phyloP scores from a whole-genome alignment of 768 basidiomycete species.

The Trametes punicea region DNA sequence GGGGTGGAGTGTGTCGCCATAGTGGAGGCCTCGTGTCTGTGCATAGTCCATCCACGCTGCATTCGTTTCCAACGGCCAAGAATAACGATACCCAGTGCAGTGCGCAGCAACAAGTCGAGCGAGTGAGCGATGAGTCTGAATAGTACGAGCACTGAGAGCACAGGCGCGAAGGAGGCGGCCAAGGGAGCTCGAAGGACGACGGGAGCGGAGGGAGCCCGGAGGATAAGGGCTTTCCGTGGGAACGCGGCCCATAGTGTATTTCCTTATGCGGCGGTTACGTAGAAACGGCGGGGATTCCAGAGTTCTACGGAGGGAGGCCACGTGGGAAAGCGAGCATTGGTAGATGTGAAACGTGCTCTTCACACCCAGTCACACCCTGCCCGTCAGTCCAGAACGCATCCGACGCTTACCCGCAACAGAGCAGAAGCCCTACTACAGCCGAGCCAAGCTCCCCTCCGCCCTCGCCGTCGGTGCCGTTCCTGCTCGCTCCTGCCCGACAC shows the following conservation, averaged over 20 bases:
- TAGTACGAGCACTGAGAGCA: not conserved
- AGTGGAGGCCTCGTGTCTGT: constrained; percentile 13
- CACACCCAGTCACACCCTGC: constrained; percentile 13
- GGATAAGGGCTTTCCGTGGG: constrained; percentile 13
- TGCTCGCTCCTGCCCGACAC: not conserved
- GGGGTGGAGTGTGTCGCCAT: constrained; percentile 1
- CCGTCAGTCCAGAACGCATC: constrained; percentile 18
- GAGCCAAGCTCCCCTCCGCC: not conserved
- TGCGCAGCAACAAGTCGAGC: not conserved
- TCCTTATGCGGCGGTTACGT: constrained; percentile 12
- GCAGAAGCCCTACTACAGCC: constrained; percentile 13
- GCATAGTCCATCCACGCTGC: not conserved
- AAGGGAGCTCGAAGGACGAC: not conserved
- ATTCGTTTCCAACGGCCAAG: not conserved
- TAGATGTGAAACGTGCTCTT: constrained; percentile 21
- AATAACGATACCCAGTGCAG: not conserved
- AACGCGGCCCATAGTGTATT: not conserved
- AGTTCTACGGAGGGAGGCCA: not conserved
- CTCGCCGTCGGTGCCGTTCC: not conserved
- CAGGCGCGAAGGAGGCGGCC: not conserved
- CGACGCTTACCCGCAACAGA: constrained; percentile 24
- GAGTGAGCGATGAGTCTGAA: not conserved
- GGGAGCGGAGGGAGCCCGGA: not conserved
- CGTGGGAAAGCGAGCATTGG: constrained; percentile 18
- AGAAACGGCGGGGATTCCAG: constrained; percentile 4